phyloP scores from a whole-genome alignment of 495 filamentous ascomycete species.

The Hypoxylon fuscum region DNA sequence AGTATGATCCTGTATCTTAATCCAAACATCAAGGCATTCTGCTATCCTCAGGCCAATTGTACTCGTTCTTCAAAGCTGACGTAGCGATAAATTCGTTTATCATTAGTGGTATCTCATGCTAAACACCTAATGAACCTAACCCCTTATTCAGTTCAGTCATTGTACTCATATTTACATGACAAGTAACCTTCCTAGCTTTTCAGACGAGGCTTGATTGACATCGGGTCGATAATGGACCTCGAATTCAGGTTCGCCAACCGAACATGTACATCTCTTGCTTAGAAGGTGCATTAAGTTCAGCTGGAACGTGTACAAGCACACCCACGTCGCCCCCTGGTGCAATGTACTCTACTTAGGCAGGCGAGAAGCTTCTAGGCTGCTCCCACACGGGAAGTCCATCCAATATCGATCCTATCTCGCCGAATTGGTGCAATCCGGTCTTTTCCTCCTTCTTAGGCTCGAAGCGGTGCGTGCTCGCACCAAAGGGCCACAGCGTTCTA shows the following conservation, averaged over 20 bases:
- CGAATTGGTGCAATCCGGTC: conserved; percentile 42
- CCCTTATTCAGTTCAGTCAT: no score
- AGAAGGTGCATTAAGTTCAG: not conserved
- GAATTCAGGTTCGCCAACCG: conserved; percentile 8
- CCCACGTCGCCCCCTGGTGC: not conserved
- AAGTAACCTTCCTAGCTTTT: not conserved
- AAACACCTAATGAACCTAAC: no score
- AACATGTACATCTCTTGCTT: conserved; percentile 1
- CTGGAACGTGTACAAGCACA: not conserved
- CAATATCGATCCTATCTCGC: conserved; percentile 48
- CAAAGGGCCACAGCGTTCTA: conserved; percentile 41
- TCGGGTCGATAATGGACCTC: not conserved
- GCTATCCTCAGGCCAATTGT: no score
- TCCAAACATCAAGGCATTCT: no score
- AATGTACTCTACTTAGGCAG: conserved; percentile 1
- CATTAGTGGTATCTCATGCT: no score
- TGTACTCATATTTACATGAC: not conserved
- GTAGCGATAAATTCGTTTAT: no score
- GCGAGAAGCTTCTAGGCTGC: not conserved
- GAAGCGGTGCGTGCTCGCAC: conserved; percentile 48
- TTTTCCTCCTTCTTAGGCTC: conserved; percentile 20
- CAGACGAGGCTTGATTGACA: not conserved
- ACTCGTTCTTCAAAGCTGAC: no score
- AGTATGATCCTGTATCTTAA: no score
- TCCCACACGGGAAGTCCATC: conserved; percentile 28